These are phyloP conservation scores for Tricholoma matsutake DNA, from an alignment of 768 basidiomycete species.

Conservation along the genomic window DNA sequence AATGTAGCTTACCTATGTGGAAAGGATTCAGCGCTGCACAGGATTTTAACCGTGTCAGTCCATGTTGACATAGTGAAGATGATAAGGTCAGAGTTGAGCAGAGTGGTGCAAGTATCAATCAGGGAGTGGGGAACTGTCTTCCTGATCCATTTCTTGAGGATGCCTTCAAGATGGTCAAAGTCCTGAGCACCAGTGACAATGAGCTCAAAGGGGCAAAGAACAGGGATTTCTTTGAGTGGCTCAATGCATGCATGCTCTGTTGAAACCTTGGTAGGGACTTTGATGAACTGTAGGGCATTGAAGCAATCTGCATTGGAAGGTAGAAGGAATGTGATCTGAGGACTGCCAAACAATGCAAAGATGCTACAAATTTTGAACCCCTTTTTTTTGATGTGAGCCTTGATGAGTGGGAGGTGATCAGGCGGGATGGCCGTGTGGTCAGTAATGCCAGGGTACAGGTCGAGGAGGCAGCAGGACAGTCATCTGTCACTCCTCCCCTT, in stretches of 20 bases:
- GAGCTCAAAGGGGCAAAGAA: slow-evolving; percentile 1
- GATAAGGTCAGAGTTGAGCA: background rate
- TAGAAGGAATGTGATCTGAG: slow-evolving; percentile 3
- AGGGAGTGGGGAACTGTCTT: background rate
- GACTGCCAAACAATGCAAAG: slow-evolving; percentile 3
- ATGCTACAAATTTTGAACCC: slow-evolving; percentile 1
- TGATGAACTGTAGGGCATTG: background rate
- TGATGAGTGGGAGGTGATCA: too few relatives aligned
- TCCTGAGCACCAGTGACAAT: background rate
- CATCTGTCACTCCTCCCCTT: background rate
- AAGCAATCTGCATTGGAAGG: slow-evolving; percentile 2
- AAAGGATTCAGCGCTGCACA: background rate
- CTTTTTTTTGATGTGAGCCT: background rate
- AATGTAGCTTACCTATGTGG: too few relatives aligned
- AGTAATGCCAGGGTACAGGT: too few relatives aligned
- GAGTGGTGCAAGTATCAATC: background rate
- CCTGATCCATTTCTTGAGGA: background rate
- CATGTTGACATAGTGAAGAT: slow-evolving; percentile 1
- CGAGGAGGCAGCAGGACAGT: background rate
- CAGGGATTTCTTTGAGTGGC: background rate
- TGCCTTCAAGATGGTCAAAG: background rate
- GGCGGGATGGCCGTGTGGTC: too few relatives aligned
- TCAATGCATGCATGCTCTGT: background rate
- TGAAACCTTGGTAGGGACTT: background rate
- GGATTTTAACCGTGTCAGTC: background rate